Conservation (phyloP, 164 flowering plant species). For the Taxillus chinensis region DNA sequence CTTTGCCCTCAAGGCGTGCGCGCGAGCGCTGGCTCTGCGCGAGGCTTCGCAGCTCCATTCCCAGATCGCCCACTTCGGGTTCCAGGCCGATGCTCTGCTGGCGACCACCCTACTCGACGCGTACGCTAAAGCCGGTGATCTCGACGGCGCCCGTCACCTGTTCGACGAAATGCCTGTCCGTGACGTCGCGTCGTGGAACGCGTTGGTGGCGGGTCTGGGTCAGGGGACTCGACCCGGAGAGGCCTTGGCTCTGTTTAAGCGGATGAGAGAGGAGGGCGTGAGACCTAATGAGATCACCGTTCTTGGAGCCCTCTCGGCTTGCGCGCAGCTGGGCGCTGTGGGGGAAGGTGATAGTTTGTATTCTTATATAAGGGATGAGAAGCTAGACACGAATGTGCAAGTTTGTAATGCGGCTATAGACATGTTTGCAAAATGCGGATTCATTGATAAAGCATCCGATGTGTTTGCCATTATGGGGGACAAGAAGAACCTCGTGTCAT, state of each 20-base stretch:
- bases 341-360: conserved; percentile 45
- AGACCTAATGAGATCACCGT: conserved; percentile 65
- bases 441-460: conserved; percentile 40
- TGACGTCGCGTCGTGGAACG: conserved; percentile 78
- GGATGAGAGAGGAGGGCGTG: conserved; percentile 34
- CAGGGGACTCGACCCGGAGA: conserved; percentile 55
- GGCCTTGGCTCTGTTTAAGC: conserved; percentile 44
- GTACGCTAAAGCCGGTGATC: conserved; percentile 53
- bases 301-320: conserved; percentile 71
- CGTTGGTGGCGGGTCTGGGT: conserved; percentile 68
- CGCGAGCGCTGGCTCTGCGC: conserved; percentile 40
- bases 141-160: conserved; percentile 40
- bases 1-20: conserved; percentile 71
- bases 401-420: conserved; percentile 84
- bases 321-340: conserved; percentile 67
- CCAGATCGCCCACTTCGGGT: conserved; percentile 36
- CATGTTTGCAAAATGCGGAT: conserved; percentile 80
- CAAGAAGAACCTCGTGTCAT: conserved; percentile 39
- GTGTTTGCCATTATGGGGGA: conserved; percentile 53
- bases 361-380: conserved; percentile 23
- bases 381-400: conserved; percentile 40
- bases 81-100: conserved; percentile 40
- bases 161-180: conserved; percentile 61
- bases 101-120: conserved; percentile 61
- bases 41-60: conserved; percentile 61